Base-by-base conservation (phyloP, 352 stramenopile species). In the Phytophthora hibernalis region DNA sequence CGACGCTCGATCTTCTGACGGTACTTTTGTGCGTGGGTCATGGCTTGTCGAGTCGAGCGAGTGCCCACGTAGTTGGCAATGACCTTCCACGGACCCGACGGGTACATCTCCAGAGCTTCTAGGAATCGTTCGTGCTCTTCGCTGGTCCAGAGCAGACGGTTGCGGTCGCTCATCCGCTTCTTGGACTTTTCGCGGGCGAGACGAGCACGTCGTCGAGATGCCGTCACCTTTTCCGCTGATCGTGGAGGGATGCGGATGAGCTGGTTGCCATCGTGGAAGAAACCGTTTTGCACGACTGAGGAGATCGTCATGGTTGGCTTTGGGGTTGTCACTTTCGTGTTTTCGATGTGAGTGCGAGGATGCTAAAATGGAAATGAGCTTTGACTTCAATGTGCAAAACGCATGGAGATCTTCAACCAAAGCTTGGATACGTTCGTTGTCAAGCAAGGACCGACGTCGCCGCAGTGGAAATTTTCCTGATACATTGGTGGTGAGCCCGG, bases 1-100 rank as follows among this genome's bases (percentile, higher is more conserved):
- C 63, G 58, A 18, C 72, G 68, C 35, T 68, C 62, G 48, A 77
- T 77, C 47, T 71, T 73, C 60, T 77, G 68, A 5, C 74, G 66
- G 44, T 82, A 79, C 54, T 79, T 79, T 35, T 82, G 74, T 50
- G 74, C 74, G 33, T 82, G 74, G n/a, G 73, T 79, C 70, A 77
- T 81, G 3, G 70, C 71, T 65, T 82, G 70, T 11, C 70, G 68
- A 10, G 70, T 77, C 21, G 61, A 79, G 0, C 68, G 66, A 11
- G 70, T 82, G 21, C 66, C 74, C 6, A 82, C 70, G 20, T 73
- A 38, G 20, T 64, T 68, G 43, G 70, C 71, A 28, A 82, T 76
- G 35, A 75, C 21, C n/a, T 79, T 75, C 74, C 74, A 82, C 24
- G 74, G 74, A 5, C 74, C 74, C 4, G 68, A 76, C 2, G 74